Percentiles rank a stretch among this genome's conserved stretches.
Evolutionary conservation across 179 eudicot genomes (phyloP).

Genomic region (Gypsophila paniculata): DNA sequence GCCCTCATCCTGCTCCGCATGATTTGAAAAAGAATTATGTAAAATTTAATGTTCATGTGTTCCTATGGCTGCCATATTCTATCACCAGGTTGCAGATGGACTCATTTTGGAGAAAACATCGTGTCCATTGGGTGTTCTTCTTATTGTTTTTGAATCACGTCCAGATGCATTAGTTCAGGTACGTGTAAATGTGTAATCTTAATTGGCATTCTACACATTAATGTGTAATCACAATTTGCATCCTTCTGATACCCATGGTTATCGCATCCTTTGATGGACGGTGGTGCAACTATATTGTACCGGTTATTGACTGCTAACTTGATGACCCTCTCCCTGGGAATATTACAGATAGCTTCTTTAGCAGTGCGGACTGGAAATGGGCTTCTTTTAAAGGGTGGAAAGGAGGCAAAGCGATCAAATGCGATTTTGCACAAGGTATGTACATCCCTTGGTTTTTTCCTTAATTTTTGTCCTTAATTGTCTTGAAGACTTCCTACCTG

Average conservation of each 20-base stretch:
- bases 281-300: background rate
- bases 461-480: background rate
- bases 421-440: constrained; percentile 79
- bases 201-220: background rate
- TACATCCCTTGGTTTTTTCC: background rate
- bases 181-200: constrained; percentile 11
- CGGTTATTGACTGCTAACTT: constrained; percentile 1
- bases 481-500: background rate
- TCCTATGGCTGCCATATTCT: constrained; percentile 4
- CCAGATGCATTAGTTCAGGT: constrained; percentile 98
- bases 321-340: background rate
- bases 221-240: too few relatives aligned
- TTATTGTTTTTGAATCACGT: constrained; percentile 85
- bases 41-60: background rate
- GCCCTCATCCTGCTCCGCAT: background rate
- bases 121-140: constrained; percentile 80
- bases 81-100: constrained; percentile 69
- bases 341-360: constrained; percentile 74
- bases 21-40: background rate
- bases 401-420: constrained; percentile 82
- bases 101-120: constrained; percentile 73
- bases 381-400: constrained; percentile 84
- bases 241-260: background rate
- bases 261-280: background rate
- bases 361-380: constrained; percentile 88